Evolutionary conservation across 306 rosid genomes (phyloP).

Genomic region (Lathyrus sativus): DNA sequence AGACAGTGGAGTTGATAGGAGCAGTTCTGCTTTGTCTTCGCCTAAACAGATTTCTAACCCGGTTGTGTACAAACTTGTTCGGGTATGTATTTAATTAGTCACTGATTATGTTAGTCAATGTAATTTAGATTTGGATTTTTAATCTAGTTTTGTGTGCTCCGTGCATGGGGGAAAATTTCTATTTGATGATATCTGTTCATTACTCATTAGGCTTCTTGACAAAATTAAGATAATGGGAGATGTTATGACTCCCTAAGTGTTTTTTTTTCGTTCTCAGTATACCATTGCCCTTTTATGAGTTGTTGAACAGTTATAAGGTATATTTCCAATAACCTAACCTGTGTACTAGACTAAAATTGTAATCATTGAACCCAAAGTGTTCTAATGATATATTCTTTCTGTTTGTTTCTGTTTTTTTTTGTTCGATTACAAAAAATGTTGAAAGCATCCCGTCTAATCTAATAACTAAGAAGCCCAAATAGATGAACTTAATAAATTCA

Average conservation of each 20-base stretch:
- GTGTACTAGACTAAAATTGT: conserved; percentile 13
- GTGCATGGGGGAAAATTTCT: conserved; percentile 16
- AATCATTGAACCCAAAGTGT: not conserved
- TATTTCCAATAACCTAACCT: not conserved
- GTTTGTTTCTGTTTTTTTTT: not conserved
- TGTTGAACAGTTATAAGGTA: conserved; percentile 8
- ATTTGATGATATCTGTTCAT: conserved; percentile 13
- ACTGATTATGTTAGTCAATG: conserved; percentile 25
- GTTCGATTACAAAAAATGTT: not conserved
- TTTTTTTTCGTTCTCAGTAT: not conserved
- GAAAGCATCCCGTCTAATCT: not conserved
- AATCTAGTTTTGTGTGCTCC: not conserved
- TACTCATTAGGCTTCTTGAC: not conserved
- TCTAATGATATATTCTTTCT: not conserved
- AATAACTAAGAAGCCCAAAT: not conserved
- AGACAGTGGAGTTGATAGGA: conserved; percentile 57
- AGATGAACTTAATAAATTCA: conserved; percentile 5
- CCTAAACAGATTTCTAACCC: conserved; percentile 72
- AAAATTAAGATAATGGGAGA: conserved; percentile 30
- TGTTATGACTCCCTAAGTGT: conserved; percentile 16
- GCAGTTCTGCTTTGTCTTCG: conserved; percentile 65
- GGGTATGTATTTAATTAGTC: conserved; percentile 55
- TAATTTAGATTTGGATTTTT: conserved; percentile 3
- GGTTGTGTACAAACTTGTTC: conserved; percentile 95
- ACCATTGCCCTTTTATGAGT: not conserved